Evolutionary conservation across 176 grass and related monocot species (phyloP).

Genomic region (Cocos nucifera): DNA sequence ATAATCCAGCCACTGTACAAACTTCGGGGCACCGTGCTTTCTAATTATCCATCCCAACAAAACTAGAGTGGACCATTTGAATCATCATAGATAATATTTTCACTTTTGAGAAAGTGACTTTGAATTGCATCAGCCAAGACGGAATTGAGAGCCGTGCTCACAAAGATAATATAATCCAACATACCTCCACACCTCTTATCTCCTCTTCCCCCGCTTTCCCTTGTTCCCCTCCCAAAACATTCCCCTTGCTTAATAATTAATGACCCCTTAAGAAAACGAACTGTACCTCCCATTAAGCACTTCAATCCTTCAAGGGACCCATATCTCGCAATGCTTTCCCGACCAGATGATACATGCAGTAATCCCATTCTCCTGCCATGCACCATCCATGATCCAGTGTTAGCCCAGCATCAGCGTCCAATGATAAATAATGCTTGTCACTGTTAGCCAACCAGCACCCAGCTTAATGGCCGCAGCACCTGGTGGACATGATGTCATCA

Average conservation of each 20-base stretch:
- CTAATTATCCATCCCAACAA: not conserved
- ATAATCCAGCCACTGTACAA: no score
- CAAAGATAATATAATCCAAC: slow-evolving; percentile 1
- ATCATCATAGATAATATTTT: not conserved
- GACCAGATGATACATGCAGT: not conserved
- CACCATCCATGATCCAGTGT: not conserved
- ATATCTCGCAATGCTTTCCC: not conserved
- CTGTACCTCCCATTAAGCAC: not conserved
- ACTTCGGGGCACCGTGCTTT: no score
- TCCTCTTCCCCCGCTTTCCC: not conserved
- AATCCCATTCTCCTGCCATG: not conserved
- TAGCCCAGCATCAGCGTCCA: no score
- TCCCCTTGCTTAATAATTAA: not conserved
- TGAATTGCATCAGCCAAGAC: slow-evolving; percentile 6
- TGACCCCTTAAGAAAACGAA: not conserved
- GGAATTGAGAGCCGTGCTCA: not conserved
- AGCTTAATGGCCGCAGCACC: slow-evolving; percentile 73
- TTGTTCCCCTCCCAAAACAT: not conserved
- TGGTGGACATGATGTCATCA: slow-evolving; percentile 10
- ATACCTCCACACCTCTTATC: not conserved
- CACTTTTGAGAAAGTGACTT: slow-evolving; percentile 3
- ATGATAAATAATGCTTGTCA: slow-evolving; percentile 46
- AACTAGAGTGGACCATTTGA: not conserved
- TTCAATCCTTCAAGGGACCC: not conserved
- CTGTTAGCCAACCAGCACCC: slow-evolving; percentile 56